phyloP scores from a whole-genome alignment of 2,329 filamentous ascomycete genomes.

The Ilyonectria destructans region DNA sequence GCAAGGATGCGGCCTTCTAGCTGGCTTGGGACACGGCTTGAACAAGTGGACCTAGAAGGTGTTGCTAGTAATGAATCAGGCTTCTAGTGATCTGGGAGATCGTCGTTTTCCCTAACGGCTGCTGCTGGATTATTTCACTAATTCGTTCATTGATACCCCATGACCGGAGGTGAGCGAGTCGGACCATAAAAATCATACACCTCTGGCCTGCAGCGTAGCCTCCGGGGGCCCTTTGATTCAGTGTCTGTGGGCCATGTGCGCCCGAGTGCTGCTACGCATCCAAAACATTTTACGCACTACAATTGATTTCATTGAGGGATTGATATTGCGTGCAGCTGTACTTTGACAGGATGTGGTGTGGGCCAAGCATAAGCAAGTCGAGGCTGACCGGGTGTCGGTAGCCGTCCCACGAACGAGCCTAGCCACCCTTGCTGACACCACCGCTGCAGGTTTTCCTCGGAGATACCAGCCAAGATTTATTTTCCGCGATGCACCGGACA shows the following conservation, averaged over 20 bases:
- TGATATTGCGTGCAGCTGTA: not conserved
- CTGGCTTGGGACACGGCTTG: not conserved
- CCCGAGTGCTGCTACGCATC: not conserved
- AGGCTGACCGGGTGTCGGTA: not conserved
- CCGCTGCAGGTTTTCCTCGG: not conserved
- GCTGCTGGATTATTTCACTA: no score
- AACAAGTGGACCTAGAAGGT: not conserved
- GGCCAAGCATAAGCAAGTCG: not conserved
- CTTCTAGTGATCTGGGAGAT: not conserved
- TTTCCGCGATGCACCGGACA: not conserved
- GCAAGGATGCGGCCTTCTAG: not conserved
- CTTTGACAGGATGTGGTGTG: not conserved
- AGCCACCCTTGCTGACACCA: not conserved
- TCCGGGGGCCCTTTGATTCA: not conserved
- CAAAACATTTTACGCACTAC: not conserved
- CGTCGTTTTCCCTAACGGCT: not conserved
- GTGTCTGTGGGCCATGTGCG: not conserved
- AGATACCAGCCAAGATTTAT: not conserved
- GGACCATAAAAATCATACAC: slow-evolving; percentile 40
- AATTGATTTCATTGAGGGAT: not conserved
- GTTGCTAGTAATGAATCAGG: not conserved
- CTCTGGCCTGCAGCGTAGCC: not conserved
- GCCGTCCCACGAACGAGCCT: not conserved
- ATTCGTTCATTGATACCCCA: not conserved
- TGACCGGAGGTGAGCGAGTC: not conserved